A percentile compares a stretch with the other conserved stretches of the same genome.
Conservation (phyloP, 192 early-diverging fungal species). For the Podila epigama region DNA sequence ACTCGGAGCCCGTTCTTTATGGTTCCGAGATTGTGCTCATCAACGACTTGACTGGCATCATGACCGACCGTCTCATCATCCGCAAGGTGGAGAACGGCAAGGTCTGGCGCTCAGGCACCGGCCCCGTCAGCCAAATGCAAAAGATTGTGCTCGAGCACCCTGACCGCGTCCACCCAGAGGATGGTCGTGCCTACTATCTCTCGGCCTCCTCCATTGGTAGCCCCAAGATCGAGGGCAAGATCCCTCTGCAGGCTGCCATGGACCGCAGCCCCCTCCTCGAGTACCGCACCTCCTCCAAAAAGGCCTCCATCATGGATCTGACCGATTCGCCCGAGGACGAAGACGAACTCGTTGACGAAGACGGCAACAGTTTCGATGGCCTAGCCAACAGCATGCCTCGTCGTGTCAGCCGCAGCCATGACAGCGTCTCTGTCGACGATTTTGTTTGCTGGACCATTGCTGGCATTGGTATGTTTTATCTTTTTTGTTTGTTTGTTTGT, state of each 20-base stretch:
- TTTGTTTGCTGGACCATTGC: slow-evolving; percentile 89
- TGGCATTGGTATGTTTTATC: slow-evolving; percentile 69
- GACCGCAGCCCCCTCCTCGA: slow-evolving; percentile 46
- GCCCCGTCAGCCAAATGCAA: slow-evolving; percentile 87
- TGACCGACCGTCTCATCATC: slow-evolving; percentile 76
- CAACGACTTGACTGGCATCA: slow-evolving; percentile 69
- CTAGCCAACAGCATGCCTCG: slow-evolving; percentile 22
- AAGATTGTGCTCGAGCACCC: slow-evolving; percentile 75
- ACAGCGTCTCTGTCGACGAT: slow-evolving; percentile 61
- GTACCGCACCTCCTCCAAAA: slow-evolving; percentile 48
- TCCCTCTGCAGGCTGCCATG: slow-evolving; percentile 46
- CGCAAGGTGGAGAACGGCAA: slow-evolving; percentile 82
- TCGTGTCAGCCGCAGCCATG: slow-evolving; percentile 19
- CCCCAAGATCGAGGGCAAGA: slow-evolving; percentile 51
- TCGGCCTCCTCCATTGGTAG: slow-evolving; percentile 50
- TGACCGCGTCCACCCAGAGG: slow-evolving; percentile 37
- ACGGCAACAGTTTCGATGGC: slow-evolving; percentile 12
- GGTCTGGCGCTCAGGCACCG: slow-evolving; percentile 67
- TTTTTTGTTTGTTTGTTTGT: slow-evolving; percentile 9
- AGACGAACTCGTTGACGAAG: slow-evolving; percentile 19
- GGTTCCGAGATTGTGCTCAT: slow-evolving; percentile 77
- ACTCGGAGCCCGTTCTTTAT: slow-evolving; percentile 65
- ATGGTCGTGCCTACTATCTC: slow-evolving; percentile 47
- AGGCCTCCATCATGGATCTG: slow-evolving; percentile 50
- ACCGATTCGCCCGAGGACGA: slow-evolving; percentile 22